Percentiles rank a stretch among this genome's conserved stretches.
Conservation (phyloP, 2,329 filamentous ascomycete species). For the Didymella glomerata region DNA sequence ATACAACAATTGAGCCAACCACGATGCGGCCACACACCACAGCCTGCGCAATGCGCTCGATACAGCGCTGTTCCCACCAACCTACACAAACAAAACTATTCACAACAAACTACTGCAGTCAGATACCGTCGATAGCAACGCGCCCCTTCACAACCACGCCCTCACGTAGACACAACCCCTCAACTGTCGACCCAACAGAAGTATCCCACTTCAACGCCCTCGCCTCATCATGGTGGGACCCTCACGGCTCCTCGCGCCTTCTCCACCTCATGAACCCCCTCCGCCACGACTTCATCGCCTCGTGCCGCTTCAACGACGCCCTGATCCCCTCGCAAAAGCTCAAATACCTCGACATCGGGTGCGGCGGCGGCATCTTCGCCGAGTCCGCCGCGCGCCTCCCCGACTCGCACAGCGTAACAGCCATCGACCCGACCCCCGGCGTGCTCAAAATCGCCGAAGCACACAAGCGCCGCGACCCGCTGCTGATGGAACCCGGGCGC, state of each 20-base stretch:
- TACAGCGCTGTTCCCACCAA: constrained; percentile 13
- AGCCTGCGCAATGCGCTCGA: constrained; percentile 21
- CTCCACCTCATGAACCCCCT: constrained; percentile 98
- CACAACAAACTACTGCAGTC: no score
- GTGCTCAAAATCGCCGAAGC: constrained; percentile 78
- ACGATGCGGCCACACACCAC: constrained; percentile 26
- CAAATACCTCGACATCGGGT: constrained; percentile 88
- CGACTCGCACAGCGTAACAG: constrained; percentile 70
- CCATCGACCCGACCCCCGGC: constrained; percentile 78
- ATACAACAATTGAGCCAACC: background rate
- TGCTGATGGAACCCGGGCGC: constrained; percentile 63
- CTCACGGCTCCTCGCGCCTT: constrained; percentile 87
- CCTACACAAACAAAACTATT: background rate
- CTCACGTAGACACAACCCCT: constrained; percentile 26
- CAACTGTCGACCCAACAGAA: constrained; percentile 78
- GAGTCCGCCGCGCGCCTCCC: constrained; percentile 79
- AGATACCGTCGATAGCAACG: no score
- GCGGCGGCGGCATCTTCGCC: constrained; percentile 95
- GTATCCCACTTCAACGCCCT: constrained; percentile 94
- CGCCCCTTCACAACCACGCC: constrained; percentile 31
- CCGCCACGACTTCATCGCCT: constrained; percentile 71
- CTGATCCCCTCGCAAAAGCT: constrained; percentile 53
- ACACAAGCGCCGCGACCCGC: constrained; percentile 79
- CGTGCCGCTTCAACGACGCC: constrained; percentile 20
- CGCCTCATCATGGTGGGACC: constrained; percentile 96